phyloP scores from a whole-genome alignment of 768 basidiomycete species.

The Xanthoconium purpureum region DNA sequence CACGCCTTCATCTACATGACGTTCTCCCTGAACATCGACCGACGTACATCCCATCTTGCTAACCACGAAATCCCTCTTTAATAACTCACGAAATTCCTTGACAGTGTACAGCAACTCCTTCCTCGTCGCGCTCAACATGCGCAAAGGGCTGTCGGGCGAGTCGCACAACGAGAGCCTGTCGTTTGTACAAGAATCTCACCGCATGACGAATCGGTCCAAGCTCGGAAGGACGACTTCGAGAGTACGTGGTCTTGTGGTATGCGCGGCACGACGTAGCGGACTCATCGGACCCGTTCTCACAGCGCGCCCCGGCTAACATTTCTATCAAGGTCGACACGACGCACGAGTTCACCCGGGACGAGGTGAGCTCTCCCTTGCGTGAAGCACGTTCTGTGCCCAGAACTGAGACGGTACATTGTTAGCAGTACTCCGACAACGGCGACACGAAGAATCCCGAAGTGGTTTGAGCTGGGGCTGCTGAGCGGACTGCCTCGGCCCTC shows the following conservation, averaged over 20 bases:
- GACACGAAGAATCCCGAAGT: background rate
- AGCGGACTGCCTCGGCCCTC: too few relatives aligned
- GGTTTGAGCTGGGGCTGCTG: background rate
- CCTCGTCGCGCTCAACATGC: conserved; percentile 57
- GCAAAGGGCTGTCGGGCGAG: conserved; percentile 41
- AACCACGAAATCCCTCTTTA: background rate
- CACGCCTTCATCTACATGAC: conserved; percentile 53
- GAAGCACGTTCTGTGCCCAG: background rate
- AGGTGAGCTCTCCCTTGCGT: conserved; percentile 12
- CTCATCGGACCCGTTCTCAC: background rate
- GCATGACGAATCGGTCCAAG: background rate
- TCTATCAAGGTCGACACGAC: conserved; percentile 66
- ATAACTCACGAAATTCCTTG: background rate
- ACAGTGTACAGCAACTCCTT: conserved; percentile 60
- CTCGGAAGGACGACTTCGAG: background rate
- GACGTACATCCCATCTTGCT: conserved; percentile 39
- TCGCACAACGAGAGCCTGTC: conserved; percentile 7
- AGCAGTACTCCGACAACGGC: background rate
- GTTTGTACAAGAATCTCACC: background rate
- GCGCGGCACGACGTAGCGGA: conserved; percentile 5
- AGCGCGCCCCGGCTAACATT: conserved; percentile 43
- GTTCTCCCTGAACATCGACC: conserved; percentile 59
- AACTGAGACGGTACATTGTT: background rate
- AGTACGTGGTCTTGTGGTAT: background rate
- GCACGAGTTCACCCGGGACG: conserved; percentile 47